Evolutionary conservation across 73 alveolate species (phyloP).

Genomic region (Paramecium pentaurelia): DNA sequence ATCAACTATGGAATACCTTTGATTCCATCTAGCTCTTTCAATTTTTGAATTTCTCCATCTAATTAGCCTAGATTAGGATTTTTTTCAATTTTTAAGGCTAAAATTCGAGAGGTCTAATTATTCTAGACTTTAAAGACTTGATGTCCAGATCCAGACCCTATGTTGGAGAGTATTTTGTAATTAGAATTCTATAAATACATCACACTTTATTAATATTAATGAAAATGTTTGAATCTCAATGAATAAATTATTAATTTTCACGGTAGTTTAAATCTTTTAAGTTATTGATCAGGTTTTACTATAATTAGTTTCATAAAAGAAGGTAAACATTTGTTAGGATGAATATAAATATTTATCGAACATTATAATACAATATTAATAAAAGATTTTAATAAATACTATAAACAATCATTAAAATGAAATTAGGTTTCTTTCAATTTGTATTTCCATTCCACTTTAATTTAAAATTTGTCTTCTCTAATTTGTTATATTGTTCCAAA

Average conservation of each 20-base stretch:
- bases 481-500: constrained; percentile 38
- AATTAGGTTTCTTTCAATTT: neutral
- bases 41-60: neutral
- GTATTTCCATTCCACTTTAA: neutral
- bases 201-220: neutral
- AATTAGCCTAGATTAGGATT: neutral
- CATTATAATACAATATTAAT: neutral
- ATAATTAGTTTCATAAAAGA: neutral
- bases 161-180: neutral
- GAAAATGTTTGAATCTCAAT: neutral
- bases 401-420: neutral
- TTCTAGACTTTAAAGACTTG: neutral
- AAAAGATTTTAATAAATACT: neutral
- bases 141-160: neutral
- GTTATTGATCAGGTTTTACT: neutral
- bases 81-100: neutral
- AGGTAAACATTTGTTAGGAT: neutral
- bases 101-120: neutral
- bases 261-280: neutral
- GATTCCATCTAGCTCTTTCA: neutral
- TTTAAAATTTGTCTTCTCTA: neutral
- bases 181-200: neutral
- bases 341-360: neutral
- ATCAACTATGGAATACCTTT: neutral
- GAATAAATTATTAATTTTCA: neutral